Base-by-base conservation (phyloP, 306 rosid genomes). In the Arachis stenosperma region DNA sequence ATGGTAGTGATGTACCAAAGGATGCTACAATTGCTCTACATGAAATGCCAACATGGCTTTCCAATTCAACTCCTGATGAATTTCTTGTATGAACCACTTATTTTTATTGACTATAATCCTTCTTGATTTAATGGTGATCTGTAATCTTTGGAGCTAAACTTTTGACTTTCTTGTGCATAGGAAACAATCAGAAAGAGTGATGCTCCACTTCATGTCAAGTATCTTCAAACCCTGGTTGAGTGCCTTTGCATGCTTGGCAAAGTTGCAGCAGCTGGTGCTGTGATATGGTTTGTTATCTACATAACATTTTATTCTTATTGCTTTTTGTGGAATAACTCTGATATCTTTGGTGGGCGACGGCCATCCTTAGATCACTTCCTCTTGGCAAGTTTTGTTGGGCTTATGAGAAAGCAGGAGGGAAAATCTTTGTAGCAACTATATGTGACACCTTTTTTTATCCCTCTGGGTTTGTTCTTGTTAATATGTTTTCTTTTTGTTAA, bases 201-300 rank as follows among this genome's bases (percentile, higher is more conserved):
- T 82, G 90, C 97, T 65, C 91, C 93, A 0, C 93, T 84, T 80
- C 88, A 90, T 84, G 90, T 91, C 74, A 95, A 95, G 85, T 95
- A 95, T 86, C 83, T 95, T 74, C 98, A 90, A 78, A 95, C 99
- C 75, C 81, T 95, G 99, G 95, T 95, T 47, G 99, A 91, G 84
- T 95, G 99, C 80, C 98, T 95, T 67, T 90, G 87, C 84, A 88
- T 91, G 89, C 98, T 95, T 72, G 92, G 98, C 73, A 95, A 95
- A 91, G 92, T 91, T 81, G 97, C 98, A 7, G 98, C 99, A 74
- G 99, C 93, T 75, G 99, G 99, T 65, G 98, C 98, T 79, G 82
- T 95, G n/a, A 95, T 91, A 80, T 91, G 99, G 99, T 95, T 78
- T 52, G 93, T 80, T 78, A 7, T 79, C 83, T 74, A 52, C 15